A percentile compares a stretch with the other conserved stretches of the same genome.
phyloP scores from a whole-genome alignment of 805 yeast species.

The Metschnikowia chrysomelidarum region DNA sequence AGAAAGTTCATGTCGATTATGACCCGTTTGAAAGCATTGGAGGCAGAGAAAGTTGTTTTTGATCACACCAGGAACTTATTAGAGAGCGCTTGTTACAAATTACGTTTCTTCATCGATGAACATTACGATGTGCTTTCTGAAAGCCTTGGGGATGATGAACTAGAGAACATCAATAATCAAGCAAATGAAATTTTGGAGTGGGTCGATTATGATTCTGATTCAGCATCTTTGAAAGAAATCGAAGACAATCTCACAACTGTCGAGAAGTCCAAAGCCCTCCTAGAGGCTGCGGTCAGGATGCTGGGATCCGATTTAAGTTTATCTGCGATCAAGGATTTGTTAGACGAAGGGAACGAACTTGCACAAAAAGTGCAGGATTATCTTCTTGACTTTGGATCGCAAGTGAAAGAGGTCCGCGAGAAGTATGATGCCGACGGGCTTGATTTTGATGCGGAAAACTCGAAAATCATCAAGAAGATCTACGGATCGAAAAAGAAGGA shows the following conservation, averaged over 20 bases:
- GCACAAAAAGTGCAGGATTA: conserved; percentile 44
- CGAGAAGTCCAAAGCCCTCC: conserved; percentile 16
- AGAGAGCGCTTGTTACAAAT: conserved; percentile 70
- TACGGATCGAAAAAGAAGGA: conserved; percentile 12
- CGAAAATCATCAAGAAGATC: conserved; percentile 33
- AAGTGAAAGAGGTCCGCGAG: conserved; percentile 40
- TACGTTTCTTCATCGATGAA: conserved; percentile 59
- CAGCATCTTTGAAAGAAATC: conserved; percentile 35
- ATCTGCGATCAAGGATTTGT: conserved; percentile 43
- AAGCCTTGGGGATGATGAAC: conserved; percentile 39
- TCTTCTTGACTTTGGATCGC: conserved; percentile 45
- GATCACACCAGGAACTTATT: conserved; percentile 65
- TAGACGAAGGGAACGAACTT: conserved; percentile 41
- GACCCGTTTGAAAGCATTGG: conserved; percentile 50
- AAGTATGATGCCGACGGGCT: conserved; percentile 45
- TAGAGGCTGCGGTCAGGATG: conserved; percentile 40
- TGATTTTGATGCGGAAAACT: conserved; percentile 52
- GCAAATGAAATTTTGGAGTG: conserved; percentile 63
- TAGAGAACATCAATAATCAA: conserved; percentile 27
- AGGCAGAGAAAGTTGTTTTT: conserved; percentile 49
- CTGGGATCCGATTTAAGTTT: conserved; percentile 46
- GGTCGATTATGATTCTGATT: conserved; percentile 72
- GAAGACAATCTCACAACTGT: conserved; percentile 25
- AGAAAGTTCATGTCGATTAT: conserved; percentile 48
- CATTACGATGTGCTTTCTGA: conserved; percentile 39